phyloP scores from a whole-genome alignment of 371 early-diverging fungal species.

The Haplosporangium sp. region DNA sequence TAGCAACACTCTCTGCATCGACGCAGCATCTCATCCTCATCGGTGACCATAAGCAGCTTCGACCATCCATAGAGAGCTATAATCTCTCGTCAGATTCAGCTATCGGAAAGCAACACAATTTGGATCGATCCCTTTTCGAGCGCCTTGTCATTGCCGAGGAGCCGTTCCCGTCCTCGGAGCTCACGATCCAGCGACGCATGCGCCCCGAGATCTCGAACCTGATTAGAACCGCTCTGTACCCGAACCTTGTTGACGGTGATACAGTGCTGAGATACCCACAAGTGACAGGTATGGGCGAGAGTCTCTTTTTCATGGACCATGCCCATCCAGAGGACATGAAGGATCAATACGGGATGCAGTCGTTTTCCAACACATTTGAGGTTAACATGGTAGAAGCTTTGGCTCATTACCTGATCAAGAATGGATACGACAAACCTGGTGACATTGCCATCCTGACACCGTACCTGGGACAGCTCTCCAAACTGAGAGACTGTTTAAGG shows the following conservation, averaged over 20 bases:
- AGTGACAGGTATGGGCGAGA: constrained; percentile 58
- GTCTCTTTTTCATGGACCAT: constrained; percentile 61
- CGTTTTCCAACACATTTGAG: constrained; percentile 60
- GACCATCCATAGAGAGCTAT: constrained; percentile 61
- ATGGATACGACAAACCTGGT: constrained; percentile 62
- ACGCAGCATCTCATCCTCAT: constrained; percentile 78
- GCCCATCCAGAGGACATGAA: constrained; percentile 54
- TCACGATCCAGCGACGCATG: constrained; percentile 80
- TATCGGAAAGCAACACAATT: constrained; percentile 54
- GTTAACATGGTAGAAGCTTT: constrained; percentile 59
- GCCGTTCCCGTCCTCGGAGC: constrained; percentile 60
- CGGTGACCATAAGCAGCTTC: constrained; percentile 78
- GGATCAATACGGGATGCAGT: constrained; percentile 44
- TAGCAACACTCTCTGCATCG: constrained; percentile 64
- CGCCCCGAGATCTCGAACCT: constrained; percentile 74
- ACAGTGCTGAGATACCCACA: constrained; percentile 43
- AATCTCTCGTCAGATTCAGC: constrained; percentile 45
- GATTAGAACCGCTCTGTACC: constrained; percentile 56
- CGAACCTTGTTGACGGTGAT: constrained; percentile 50
- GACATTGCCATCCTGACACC: constrained; percentile 70
- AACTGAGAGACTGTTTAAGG: constrained; percentile 54
- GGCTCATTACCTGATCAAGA: constrained; percentile 60
- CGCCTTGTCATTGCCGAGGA: constrained; percentile 60
- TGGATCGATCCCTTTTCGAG: constrained; percentile 78
- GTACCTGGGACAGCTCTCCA: constrained; percentile 63